Percentiles rank a stretch among this genome's conserved stretches.
Conservation (phyloP, 192 early-diverging fungal genomes). For the Coemansia sp. region DNA sequence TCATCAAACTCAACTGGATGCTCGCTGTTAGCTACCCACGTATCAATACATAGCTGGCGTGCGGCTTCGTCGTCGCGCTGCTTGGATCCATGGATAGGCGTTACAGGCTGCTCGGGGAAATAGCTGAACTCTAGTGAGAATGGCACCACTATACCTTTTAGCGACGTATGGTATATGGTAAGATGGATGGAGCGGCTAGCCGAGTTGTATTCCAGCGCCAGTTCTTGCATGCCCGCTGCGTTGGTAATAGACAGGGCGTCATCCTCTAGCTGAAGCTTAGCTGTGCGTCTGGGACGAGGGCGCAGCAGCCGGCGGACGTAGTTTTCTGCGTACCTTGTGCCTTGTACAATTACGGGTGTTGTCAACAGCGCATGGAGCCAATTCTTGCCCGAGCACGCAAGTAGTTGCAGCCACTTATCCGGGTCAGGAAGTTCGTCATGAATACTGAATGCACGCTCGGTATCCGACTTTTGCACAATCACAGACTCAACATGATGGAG, state of each 20-base stretch:
- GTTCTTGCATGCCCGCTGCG: neutral
- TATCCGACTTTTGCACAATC: too few relatives aligned
- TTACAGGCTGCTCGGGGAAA: neutral
- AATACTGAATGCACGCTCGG: too few relatives aligned
- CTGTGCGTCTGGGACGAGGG: slow-evolving; percentile 57
- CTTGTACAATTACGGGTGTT: slow-evolving; percentile 71
- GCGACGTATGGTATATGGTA: neutral
- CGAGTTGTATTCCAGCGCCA: neutral
- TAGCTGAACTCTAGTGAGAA: neutral
- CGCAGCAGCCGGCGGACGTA: slow-evolving; percentile 59
- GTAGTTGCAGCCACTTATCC: slow-evolving; percentile 61
- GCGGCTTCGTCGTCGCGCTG: neutral
- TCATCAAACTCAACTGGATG: too few relatives aligned
- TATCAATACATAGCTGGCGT: neutral
- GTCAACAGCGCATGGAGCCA: slow-evolving; percentile 85
- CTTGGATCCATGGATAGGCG: neutral
- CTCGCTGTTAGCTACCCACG: neutral
- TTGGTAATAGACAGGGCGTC: neutral
- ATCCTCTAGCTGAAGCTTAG: slow-evolving; percentile 8
- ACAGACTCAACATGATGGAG: too few relatives aligned
- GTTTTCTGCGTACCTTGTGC: slow-evolving; percentile 61
- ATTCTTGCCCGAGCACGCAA: slow-evolving; percentile 64
- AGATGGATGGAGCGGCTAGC: neutral
- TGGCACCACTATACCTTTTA: neutral
- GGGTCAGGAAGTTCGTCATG: slow-evolving; percentile 4